Evolutionary conservation across 176 grass and related monocot species (phyloP), one percentile per base, ranked within the genome.

Genomic region (Ampelocalamus luodianensis): DNA sequence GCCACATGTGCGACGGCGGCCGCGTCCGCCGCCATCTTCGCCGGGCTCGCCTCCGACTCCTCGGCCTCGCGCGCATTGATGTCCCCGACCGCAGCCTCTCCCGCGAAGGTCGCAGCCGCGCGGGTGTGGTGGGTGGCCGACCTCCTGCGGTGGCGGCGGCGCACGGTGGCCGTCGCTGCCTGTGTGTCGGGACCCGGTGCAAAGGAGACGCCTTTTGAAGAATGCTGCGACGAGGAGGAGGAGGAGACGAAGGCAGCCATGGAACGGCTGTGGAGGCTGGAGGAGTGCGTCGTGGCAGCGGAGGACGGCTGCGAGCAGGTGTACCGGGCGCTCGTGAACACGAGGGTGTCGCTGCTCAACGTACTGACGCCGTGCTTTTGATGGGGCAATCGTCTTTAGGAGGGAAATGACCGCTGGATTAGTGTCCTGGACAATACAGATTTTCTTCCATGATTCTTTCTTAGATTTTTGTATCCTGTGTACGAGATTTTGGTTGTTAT

Each of bases 121-220:
- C 83, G 86, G 1, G 88, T 95, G n/a, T 92, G 93, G 93, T 95
- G 93, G 93, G 85, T 92, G 40, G 85, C 88, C 4, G 82, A 90
- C 76, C 76, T 95, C 53, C 85, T 95, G 1, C 69, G 90, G 68
- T 86, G 93, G 93, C 86, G 90, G 6, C 68, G 90, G 14, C 88
- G 93, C 50, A 90, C 87, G 54, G 83, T 83, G n/a, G 45, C 80
- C 32, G 59, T 88, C 49, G 77, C 85, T 0, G 55, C 87, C 53
- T 67, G 39, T 32, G 75, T 84, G 2, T 71, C 72, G 16, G 80
- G 58, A 5, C 18, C 56, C 8, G 12, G 71, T 3, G 32, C 74
- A 2, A 80, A 71, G 26, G 74, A 71, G 5, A 22, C 26, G 3
- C 36, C 50, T 38, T 5, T 74, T 27, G 75, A 83, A 5, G 83